Evolutionary conservation across 164 flowering plant species (phyloP).

Genomic region (Vitis labrusca): DNA sequence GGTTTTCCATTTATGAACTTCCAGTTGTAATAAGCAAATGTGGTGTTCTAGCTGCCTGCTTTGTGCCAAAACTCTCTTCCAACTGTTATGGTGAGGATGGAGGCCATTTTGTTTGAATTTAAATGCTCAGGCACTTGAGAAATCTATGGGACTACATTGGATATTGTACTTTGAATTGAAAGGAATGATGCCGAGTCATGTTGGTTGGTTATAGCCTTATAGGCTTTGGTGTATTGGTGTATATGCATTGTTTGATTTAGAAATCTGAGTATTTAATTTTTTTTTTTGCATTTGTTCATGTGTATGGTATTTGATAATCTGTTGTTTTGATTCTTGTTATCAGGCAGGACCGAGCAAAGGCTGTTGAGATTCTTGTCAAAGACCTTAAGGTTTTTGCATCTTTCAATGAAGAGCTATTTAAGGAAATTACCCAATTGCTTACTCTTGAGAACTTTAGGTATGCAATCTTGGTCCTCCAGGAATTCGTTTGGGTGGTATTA

Average conservation of each 20-base stretch:
- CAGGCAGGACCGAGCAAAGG: conserved; percentile 64
- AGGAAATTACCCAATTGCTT: conserved; percentile 63
- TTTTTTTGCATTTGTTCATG: neutral
- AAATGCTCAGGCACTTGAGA: neutral
- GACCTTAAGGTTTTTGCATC: conserved; percentile 69
- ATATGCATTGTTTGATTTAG: neutral
- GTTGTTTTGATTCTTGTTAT: neutral
- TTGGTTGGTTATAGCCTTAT: neutral
- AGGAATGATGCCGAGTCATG: neutral
- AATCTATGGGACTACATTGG: neutral
- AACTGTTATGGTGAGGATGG: neutral
- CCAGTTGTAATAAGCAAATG: neutral
- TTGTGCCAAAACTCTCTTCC: neutral
- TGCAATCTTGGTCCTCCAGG: neutral
- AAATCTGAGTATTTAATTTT: neutral
- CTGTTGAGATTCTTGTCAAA: conserved; percentile 68
- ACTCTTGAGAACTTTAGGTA: conserved; percentile 73
- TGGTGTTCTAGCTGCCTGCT: neutral
- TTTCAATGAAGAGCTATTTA: conserved; percentile 73
- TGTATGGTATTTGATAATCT: neutral
- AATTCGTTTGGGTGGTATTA: neutral
- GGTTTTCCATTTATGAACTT: neutral
- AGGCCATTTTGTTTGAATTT: neutral
- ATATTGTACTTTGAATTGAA: neutral
- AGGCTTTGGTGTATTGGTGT: neutral